Evolutionary conservation across 176 grass and related monocot species (phyloP), one percentile per base, ranked within the genome.

Genomic region (Musa troglodytarum): DNA sequence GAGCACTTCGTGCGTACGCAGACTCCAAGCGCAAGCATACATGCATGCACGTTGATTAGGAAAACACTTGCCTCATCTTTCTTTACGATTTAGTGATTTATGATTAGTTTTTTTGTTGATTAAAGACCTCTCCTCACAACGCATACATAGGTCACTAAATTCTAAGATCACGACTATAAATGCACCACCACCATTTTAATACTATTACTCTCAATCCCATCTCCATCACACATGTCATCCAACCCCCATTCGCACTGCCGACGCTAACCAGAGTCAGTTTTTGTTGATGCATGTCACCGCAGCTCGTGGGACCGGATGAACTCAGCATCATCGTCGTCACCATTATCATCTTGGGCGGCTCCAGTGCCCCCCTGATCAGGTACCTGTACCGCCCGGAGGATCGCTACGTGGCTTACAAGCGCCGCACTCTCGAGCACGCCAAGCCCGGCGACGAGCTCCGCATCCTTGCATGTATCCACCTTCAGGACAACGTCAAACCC

Each of bases 351-450:
- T 71, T 80, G 79, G 88, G 86, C 54, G 87, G 79, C 24, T 34
- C 85, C 43, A 78, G 84, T 52, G 77, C 82, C 72, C 89, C 92
- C 11, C 28, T 92, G 49, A 84, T 86, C n/a, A 72, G 73, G 11
- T 68, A n/a, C 53, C 82, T 96, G 34, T 92, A 92, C 81, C 82
- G 87, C n/a, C 89, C 92, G 9, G 72, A 86, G 23, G 79, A 88
- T 64, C 81, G 84, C 21, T 92, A 92, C 63, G 86, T 86, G 49
- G 84, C 91, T 9, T 89, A 96, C 89, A 96, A 89, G 86, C 86
- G 89, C n/a, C 86, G 89, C 50, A 96, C 89, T 49, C 51, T 96
- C 67, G 86, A 96, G 43, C 84, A 96, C 78, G 88, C 83, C 52
- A 92, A 77, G 79, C 77, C 51, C 63, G 86, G 91, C 50, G 65